Evolutionary conservation across 352 stramenopile genomes (phyloP), one percentile per base, ranked within the genome.

Genomic region (Thraustochytrium sp.): DNA sequence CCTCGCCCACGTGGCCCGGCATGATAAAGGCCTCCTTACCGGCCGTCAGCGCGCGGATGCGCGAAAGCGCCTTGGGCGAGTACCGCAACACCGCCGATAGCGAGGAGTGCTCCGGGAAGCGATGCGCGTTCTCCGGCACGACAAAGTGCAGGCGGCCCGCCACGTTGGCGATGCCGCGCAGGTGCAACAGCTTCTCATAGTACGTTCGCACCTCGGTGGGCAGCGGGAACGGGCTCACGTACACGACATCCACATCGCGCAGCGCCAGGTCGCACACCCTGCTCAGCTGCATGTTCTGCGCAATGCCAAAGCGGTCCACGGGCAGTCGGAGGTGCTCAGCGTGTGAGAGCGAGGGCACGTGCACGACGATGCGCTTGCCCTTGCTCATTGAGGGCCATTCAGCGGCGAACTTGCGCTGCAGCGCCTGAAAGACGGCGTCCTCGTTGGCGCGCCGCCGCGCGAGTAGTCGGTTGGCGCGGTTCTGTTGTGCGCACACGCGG

Each of bases 251-350:
- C 34, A 97, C 91, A 65, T 92, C 89, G 18, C 86, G 72, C 75
- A 95, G 92, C 40, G 90, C 56, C 37, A 93, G 72, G 51, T 87
- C 91, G 40, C 90, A 91, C 61, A 96, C 84, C 8, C 91, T 87
- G 8, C 90, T 89, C 37, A 95, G 89, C 82, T 95, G 91, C 13
- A 95, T 86, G 80, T 95, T 96, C 76, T 96, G 89, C 59, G 90
- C 84, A 38, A 93, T 87, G 0, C 86, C 85, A 40, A 95, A 92
- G 56, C 93, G 91, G 38, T 92, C 89, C 46, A 89, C 84, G 18
- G 87, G 82, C 5, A 96, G 75, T 26, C 92, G 91, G 18, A 88
- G 85, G 29, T 89, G 86, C 63, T 95, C 90, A 55, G 90, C 89
- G 3, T 92, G 84, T 2, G 91, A 94, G 55, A 96, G 84, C 4